phyloP scores from a whole-genome alignment of 306 rosid genomes.

The Alnus rubra region DNA sequence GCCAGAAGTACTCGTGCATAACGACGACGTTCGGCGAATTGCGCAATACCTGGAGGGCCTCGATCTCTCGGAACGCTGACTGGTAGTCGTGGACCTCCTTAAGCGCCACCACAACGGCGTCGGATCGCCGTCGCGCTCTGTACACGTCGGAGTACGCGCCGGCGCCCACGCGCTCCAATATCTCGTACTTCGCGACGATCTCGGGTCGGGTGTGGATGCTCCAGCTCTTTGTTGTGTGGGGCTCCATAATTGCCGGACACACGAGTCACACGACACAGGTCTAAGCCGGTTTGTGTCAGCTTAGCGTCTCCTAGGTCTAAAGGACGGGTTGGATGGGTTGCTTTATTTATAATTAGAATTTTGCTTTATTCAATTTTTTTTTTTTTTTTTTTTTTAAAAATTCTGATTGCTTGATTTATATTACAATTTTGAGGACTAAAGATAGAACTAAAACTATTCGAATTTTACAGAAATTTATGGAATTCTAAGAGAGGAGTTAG shows the following conservation, averaged over 20 bases:
- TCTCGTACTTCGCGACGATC: constrained; percentile 61
- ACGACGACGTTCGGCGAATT: constrained; percentile 62
- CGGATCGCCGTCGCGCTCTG: constrained; percentile 69
- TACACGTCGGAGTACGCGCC: constrained; percentile 91
- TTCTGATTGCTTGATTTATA: too few relatives aligned
- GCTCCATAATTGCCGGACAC: constrained; percentile 33
- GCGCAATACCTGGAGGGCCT: constrained; percentile 63
- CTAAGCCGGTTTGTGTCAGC: too few relatives aligned
- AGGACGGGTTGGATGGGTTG: too few relatives aligned
- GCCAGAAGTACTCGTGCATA: constrained; percentile 87
- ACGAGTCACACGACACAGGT: too few relatives aligned
- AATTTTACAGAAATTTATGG: too few relatives aligned
- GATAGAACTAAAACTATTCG: too few relatives aligned
- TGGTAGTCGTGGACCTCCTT: constrained; percentile 88
- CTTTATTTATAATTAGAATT: too few relatives aligned
- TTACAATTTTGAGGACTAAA: too few relatives aligned
- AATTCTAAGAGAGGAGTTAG: too few relatives aligned
- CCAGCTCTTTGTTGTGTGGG: constrained; percentile 69
- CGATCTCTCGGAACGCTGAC: constrained; percentile 82
- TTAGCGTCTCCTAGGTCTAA: too few relatives aligned
- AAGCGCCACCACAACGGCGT: constrained; percentile 65
- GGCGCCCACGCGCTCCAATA: constrained; percentile 71
- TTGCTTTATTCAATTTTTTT: too few relatives aligned
- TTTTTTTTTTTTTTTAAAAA: too few relatives aligned
- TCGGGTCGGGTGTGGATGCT: constrained; percentile 87